Conservation (phyloP, 1,284 basidiomycete genomes). For the Ustilago curta region DNA sequence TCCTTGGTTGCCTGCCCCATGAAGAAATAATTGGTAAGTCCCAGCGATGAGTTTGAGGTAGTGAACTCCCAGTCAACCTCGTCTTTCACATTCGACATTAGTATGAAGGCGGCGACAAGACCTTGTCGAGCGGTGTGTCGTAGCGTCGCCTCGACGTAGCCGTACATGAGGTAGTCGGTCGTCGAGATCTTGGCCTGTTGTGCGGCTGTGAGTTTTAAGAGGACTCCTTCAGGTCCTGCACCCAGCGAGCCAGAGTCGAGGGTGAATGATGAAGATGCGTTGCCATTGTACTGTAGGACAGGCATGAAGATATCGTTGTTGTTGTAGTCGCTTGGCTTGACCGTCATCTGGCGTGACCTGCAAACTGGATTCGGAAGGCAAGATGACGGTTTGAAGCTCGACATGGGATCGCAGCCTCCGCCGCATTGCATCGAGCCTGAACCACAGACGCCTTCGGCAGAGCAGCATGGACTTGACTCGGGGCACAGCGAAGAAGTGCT, state of each 20-base stretch:
- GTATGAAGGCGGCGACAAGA: conserved; percentile 61
- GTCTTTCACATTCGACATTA: conserved; percentile 53
- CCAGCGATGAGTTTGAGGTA: conserved; percentile 28
- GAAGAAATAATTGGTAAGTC: conserved; percentile 56
- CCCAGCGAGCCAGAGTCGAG: conserved; percentile 62
- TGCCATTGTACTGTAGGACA: conserved; percentile 59
- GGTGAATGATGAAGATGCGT: conserved; percentile 53
- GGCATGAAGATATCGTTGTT: conserved; percentile 56
- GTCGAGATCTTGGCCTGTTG: conserved; percentile 60
- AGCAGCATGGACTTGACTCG: conserved; percentile 56
- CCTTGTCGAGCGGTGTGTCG: conserved; percentile 58
- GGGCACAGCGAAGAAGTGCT: conserved; percentile 46
- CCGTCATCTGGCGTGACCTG: conserved; percentile 36
- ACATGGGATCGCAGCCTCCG: conserved; percentile 62
- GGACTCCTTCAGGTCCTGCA: conserved; percentile 58
- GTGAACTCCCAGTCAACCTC: conserved; percentile 62
- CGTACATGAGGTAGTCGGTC: conserved; percentile 64
- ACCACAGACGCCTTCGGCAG: conserved; percentile 55
- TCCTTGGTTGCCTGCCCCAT: conserved; percentile 22
- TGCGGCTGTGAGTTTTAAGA: conserved; percentile 54
- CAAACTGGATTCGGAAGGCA: conserved; percentile 64
- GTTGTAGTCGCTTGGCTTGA: conserved; percentile 55
- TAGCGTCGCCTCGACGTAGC: conserved; percentile 52
- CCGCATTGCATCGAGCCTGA: conserved; percentile 60
- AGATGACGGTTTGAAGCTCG: conserved; percentile 49